Evolutionary conservation across 495 filamentous ascomycete genomes (phyloP), one percentile per base, ranked within the genome.

Genomic region (Neurospora sublineolata): DNA sequence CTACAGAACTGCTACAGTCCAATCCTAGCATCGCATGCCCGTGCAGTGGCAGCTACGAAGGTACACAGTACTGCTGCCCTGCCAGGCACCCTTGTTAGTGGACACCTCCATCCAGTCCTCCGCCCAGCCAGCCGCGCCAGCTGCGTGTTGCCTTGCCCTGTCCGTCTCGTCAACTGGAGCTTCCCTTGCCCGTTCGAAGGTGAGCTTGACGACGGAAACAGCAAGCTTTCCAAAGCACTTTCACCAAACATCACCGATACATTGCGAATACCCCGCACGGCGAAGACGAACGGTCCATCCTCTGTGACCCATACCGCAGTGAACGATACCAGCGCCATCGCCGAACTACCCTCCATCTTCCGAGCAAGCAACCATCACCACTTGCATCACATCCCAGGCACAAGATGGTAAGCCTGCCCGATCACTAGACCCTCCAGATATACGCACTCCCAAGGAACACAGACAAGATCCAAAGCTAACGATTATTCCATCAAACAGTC

Each of bases 131-230:
- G 78, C 79, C 80, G 78, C 80, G 80, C 79, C 80, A 81, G 77
- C 79, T 79, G 77, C 74, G 79, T 80, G 78, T 80, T 81, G 80
- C 80, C 80, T 81, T 81, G 76, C 79, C 41, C 41, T 44, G 41
- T 44, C 41, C 41, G 41, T 44, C 74, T 69, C 72, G 71, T 72
- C 71, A 75, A 70, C 73, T 72, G 72, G 75, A 76, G 75, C 76
- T 75, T 72, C 71, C 41, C 30, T 41, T 71, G 40, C 20, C 52
- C 70, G 23, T 30, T 38, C 27, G 42, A 20, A 70, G 39, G 37
- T 46, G 68, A 76, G 70, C 76, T 73, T 27, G 37, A 46, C 74
- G 30, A 40, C 64, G 8, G 71, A 69, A n/a, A 69, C 64, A 74
- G 30, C 70, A 70, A 33, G 68, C 41, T 33, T 16, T 36, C 42